phyloP scores from a whole-genome alignment of 2,329 filamentous ascomycete genomes.

The Pyrenochaeta sp. region DNA sequence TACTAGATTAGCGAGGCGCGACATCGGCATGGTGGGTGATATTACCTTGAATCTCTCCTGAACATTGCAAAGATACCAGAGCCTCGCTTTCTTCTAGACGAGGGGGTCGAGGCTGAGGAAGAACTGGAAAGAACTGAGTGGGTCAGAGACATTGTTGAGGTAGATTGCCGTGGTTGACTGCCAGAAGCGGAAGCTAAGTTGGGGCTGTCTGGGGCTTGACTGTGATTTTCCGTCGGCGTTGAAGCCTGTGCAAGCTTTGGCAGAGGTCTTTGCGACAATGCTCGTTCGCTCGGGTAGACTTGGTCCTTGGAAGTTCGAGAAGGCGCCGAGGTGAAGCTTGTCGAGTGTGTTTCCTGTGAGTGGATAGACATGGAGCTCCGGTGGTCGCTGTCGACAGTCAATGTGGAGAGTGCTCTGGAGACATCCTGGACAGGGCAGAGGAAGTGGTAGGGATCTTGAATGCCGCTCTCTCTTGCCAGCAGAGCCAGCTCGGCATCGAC shows the following conservation, averaged over 20 bases:
- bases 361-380: constrained; percentile 44
- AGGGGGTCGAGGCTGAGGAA: constrained; percentile 23
- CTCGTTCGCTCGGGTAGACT: constrained; percentile 22
- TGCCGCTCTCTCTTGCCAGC: constrained; percentile 38
- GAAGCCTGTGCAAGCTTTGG: constrained; percentile 23
- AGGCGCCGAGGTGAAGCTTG: constrained; percentile 41
- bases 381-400: constrained; percentile 40
- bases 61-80: constrained; percentile 44
- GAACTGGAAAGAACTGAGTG: constrained; percentile 32
- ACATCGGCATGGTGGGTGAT: constrained; percentile 1
- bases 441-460: constrained; percentile 43
- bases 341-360: constrained; percentile 46
- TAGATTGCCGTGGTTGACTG: constrained; percentile 29
- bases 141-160: constrained; percentile 29
- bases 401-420: constrained; percentile 38
- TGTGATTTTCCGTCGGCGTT: constrained; percentile 26
- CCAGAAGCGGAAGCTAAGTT: too few species aligned
- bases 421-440: constrained; percentile 31
- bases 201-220: constrained; percentile 22
- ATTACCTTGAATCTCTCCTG: constrained; percentile 38
- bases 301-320: constrained; percentile 44
- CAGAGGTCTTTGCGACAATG: constrained; percentile 24
- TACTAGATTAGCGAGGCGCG: constrained; percentile 21
- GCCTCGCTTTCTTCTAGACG: constrained; percentile 35
- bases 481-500: constrained; percentile 38